These are phyloP conservation scores for Cutaneotrichosporon sp. DNA, from an alignment of 1,284 basidiomycete genomes.

Conservation along the genomic window DNA sequence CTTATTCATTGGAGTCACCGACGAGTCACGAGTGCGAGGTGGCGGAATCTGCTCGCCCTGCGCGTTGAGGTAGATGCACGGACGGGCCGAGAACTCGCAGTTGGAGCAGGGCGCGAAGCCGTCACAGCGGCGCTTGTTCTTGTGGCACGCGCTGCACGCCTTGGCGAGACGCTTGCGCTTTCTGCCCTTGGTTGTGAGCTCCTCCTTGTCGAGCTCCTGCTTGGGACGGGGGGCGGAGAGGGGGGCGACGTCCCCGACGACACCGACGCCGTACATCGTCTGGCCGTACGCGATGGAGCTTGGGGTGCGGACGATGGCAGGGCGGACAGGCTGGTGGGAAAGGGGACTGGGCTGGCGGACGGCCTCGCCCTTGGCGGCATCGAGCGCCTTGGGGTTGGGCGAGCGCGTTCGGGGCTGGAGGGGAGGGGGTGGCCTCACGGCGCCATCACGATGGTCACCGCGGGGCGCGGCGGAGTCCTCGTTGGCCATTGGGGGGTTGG, in stretches of 20 bases:
- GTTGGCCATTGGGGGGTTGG: neutral
- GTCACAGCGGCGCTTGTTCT: constrained; percentile 58
- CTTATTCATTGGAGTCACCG: constrained; percentile 24
- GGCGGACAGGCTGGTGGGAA: constrained; percentile 15
- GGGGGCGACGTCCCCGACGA: constrained; percentile 1
- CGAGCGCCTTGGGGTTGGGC: constrained; percentile 14
- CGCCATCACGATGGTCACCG: neutral
- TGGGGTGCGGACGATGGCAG: constrained; percentile 6
- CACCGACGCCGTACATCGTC: constrained; percentile 19
- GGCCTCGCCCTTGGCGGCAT: constrained; percentile 6
- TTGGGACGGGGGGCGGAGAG: constrained; percentile 16
- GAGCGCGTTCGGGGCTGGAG: constrained; percentile 21
- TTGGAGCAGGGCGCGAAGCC: constrained; percentile 58
- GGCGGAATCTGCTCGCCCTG: constrained; percentile 53
- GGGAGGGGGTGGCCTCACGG: constrained; percentile 11
- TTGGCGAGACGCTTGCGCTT: constrained; percentile 53
- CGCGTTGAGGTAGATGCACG: constrained; percentile 55
- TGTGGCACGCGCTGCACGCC: constrained; percentile 54
- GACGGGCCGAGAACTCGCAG: constrained; percentile 57
- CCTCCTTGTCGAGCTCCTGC: constrained; percentile 38
- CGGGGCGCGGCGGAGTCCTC: constrained; percentile 3
- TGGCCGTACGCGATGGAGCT: constrained; percentile 19
- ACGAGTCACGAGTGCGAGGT: constrained; percentile 47
- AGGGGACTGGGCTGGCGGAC: constrained; percentile 5
- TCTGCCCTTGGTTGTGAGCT: constrained; percentile 53